Evolutionary conservation across 345 rosid species (phyloP), one percentile per base, ranked within the genome.

Genomic region (Diplotaxis tenuifolia): DNA sequence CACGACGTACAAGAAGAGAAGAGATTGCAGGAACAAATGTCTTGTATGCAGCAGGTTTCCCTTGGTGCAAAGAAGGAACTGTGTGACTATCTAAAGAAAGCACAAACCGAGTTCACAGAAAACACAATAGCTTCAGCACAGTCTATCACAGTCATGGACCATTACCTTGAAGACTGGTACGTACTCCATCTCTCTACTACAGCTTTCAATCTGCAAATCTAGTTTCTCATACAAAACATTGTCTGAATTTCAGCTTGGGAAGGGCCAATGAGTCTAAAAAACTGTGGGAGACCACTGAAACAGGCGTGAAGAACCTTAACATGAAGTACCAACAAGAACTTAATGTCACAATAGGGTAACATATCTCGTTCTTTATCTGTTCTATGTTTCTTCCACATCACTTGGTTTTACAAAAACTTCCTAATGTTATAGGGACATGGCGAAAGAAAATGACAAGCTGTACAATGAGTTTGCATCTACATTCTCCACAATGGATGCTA

Each of bases 151-250:
- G 56, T 84, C 50, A 84, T 86, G 83, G 90, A 85, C 64, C 79
- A 69, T 77, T 70, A 74, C 75, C 82, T 89, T 57, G 83, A 86
- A 22, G 86, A 89, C 55, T 87, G 95, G 98, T 91, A 83, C 25
- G 53, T 15, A 28, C 14, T n/a, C 29, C 12, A 47, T 55, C 18
- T 57, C 18, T 23, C 9, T n/a, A 6, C 32, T 38, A 54, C 5
- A 58, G 28, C 57, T 81, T 64, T 68, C 0, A 1, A 9, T 29
- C 21, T 34, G 8, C 49, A 31, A n/a, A 12, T 38, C 8, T 69
- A n/a, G 4, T 27, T 68, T 15, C 49, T 71, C 57, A 32, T 36
- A 27, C 62, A 36, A 57, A n/a, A 15, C 31, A 25, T 19, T 65
- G 36, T 58, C 5, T 58, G 8, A 7, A 20, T 59, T 84, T 80